phyloP scores from a whole-genome alignment of 352 stramenopile species.

The Stramenopiles sp. region DNA sequence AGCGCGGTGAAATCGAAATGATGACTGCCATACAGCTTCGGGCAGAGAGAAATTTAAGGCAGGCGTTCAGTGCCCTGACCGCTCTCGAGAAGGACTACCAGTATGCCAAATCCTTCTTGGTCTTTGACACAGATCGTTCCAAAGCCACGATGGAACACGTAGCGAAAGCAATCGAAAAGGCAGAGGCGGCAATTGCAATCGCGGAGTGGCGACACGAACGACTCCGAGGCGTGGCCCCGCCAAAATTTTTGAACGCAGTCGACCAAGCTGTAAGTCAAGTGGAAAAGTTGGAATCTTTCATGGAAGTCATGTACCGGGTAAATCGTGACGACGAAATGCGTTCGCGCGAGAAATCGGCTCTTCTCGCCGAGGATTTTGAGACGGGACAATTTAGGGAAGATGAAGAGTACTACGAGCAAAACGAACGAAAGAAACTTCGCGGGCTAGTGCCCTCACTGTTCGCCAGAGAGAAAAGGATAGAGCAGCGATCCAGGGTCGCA shows the following conservation, averaged over 20 bases:
- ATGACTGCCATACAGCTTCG: neutral
- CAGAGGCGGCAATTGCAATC: neutral
- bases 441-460: neutral
- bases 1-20: neutral
- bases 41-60: neutral
- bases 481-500: neutral
- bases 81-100: neutral
- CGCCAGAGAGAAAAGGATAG: neutral
- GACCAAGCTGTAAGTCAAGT: neutral
- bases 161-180: neutral
- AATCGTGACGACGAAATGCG: neutral
- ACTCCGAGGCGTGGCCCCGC: neutral
- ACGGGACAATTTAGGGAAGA: neutral
- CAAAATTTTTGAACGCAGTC: neutral
- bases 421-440: neutral
- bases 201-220: neutral
- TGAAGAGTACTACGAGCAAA: neutral
- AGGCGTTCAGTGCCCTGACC: neutral
- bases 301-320: neutral
- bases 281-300: neutral
- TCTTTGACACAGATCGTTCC: neutral
- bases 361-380: neutral
- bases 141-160: neutral
- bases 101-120: neutral
- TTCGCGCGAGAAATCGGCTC: neutral